Base-by-base conservation (phyloP, 768 basidiomycete species). In the Agrocybe chaxingu region DNA sequence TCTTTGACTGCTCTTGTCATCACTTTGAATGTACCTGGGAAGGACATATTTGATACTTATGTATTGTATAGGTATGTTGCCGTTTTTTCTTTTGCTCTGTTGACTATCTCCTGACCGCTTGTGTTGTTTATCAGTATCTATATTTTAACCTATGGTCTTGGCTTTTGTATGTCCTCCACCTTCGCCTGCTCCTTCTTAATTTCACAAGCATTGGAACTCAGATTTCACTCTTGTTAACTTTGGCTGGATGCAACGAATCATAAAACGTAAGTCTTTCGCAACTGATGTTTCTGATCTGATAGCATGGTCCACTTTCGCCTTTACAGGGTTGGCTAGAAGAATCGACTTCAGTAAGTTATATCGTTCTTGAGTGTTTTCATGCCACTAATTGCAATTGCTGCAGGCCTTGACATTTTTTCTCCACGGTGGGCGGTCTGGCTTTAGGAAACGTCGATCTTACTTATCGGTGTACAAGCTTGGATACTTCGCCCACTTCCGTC, bases 341-440 rank as follows among this genome's bases (percentile, higher is more conserved):
- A 74, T 91, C 34, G 88, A 91, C 66, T 89, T 89, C 67, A 88
- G 85, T 88, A 54, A 48, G 84, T 74, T 0, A 10, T 40, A 32
- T 33, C 7, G 10, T 4, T 43, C 24, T 50, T 43, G 8, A 46
- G 45, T 40, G 11, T 4, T 19, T 8, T 43, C 8, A 24, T 40
- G 24, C 7, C 13, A 35, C 13, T 41, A 19, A 48, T 18, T 39
- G 34, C 16, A 45, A 31, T 8, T 24, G 37, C 43, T 37, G 12
- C 32, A 89, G 86, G 86, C 64, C 78, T 91, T 54, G 89, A 92
- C 62, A 78, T 91, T 44, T 91, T 91, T 63, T 89, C 87, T 11
- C 89, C 89, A 16, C 74, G 79, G 86, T 82, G 67, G 53, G 57
- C 64, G 11, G 18, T 45, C 43, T 36, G 19, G 33, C 11, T 16